phyloP scores from a whole-genome alignment of 306 rosid genomes.

The Gleditsia sinensis region DNA sequence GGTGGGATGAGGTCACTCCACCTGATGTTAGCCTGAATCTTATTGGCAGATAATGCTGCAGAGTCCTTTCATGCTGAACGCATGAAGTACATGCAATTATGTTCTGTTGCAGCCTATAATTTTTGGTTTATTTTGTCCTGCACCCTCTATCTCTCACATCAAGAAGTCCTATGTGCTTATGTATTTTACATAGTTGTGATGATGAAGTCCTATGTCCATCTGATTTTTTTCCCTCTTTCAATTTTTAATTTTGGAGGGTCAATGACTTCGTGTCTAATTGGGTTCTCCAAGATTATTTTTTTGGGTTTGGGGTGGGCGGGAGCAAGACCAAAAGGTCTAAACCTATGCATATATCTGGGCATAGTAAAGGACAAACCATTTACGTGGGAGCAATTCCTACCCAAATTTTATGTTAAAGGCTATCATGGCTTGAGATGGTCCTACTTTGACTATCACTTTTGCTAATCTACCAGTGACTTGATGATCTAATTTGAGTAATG shows the following conservation, averaged over 20 bases:
- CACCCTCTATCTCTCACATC: constrained; percentile 22
- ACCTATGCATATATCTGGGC: too few species aligned
- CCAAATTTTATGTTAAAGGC: neutral
- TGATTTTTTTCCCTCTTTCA: neutral
- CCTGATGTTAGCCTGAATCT: constrained; percentile 27
- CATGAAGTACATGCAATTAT: constrained; percentile 9
- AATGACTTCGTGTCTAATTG: neutral
- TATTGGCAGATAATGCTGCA: constrained; percentile 20
- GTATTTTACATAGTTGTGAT: too few species aligned
- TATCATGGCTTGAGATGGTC: constrained; percentile 27
- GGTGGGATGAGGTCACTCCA: constrained; percentile 23
- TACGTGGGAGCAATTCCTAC: neutral
- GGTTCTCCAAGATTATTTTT: neutral
- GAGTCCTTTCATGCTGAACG: constrained; percentile 6
- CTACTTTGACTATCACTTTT: constrained; percentile 15
- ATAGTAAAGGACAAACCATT: too few species aligned
- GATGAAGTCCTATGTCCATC: neutral
- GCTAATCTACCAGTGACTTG: constrained; percentile 27
- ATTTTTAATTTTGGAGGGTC: neutral
- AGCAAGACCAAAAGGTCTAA: too few species aligned
- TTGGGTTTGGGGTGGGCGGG: too few species aligned
- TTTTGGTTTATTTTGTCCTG: constrained; percentile 7
- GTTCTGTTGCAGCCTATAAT: neutral
- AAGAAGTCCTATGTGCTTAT: too few species aligned
- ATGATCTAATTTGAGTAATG: constrained; percentile 40